A percentile compares a stretch with the other conserved stretches of the same genome.
phyloP scores from a whole-genome alignment of 345 rosid species.

The Hirschfeldia incana region DNA sequence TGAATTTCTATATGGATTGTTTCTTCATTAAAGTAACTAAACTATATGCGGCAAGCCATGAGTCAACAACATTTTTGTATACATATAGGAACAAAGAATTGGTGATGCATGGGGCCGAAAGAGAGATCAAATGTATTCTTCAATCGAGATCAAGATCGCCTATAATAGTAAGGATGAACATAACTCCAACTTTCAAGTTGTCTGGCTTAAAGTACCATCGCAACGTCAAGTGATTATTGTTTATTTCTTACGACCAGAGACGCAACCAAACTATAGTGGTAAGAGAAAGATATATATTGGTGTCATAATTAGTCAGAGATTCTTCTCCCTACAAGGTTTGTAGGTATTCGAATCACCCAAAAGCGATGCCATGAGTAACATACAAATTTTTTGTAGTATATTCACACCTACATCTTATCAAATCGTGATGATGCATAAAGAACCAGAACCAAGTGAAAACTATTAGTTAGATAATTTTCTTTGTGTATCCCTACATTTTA shows the following conservation, averaged over 20 bases:
- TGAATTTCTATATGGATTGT: background rate
- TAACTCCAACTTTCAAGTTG: slow-evolving; percentile 50
- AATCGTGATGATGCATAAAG: background rate
- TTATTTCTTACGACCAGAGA: slow-evolving; percentile 45
- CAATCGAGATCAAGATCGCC: background rate
- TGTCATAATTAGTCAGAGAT: slow-evolving; percentile 16
- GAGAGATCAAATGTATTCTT: background rate
- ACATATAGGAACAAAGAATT: background rate
- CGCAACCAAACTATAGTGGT: slow-evolving; percentile 31
- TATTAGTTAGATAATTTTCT: background rate
- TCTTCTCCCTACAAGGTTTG: background rate
- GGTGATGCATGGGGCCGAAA: background rate
- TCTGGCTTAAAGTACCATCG: slow-evolving; percentile 53
- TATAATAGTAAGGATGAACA: background rate
- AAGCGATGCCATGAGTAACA: background rate
- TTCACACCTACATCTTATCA: background rate
- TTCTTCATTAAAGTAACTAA: background rate
- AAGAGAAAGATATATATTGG: slow-evolving; percentile 20
- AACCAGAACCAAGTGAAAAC: background rate
- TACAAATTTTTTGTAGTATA: background rate
- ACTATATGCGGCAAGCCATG: background rate
- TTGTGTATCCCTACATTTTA: background rate
- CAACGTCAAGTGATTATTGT: slow-evolving; percentile 51
- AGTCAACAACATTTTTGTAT: background rate
- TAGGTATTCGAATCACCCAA: background rate